These are phyloP conservation scores for Myochromella boudieri DNA, from an alignment of 768 basidiomycete species.

Conservation along the genomic window DNA sequence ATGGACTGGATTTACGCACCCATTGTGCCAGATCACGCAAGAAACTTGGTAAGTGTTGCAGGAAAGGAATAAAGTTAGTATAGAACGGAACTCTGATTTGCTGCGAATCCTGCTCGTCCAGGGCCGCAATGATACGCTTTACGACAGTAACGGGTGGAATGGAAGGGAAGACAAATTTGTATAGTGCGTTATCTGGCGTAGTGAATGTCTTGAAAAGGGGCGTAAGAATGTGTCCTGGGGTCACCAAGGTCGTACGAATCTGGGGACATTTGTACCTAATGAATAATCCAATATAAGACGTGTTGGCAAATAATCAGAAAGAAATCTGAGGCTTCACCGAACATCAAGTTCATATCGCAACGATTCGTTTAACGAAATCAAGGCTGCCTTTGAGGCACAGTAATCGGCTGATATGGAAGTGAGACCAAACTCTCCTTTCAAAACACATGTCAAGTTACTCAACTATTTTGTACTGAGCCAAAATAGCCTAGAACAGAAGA, in stretches of 20 bases:
- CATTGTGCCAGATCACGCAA: slow-evolving; percentile 73
- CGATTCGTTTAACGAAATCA: slow-evolving; percentile 77
- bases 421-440: no score
- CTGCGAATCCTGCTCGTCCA: slow-evolving; percentile 79
- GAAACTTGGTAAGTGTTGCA: slow-evolving; percentile 68
- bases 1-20: slow-evolving; percentile 40
- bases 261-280: slow-evolving; percentile 66
- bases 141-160: slow-evolving; percentile 73
- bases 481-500: slow-evolving; percentile 73
- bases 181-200: slow-evolving; percentile 48
- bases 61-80: slow-evolving; percentile 53
- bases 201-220: slow-evolving; percentile 67
- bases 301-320: neutral
- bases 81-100: slow-evolving; percentile 75
- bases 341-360: slow-evolving; percentile 88
- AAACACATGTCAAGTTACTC: no score
- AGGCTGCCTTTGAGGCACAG: slow-evolving; percentile 89
- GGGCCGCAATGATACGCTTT: slow-evolving; percentile 76
- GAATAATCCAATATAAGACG: neutral
- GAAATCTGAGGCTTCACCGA: slow-evolving; percentile 44
- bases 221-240: slow-evolving; percentile 79
- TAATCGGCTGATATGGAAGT: slow-evolving; percentile 82
- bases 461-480: slow-evolving; percentile 78
- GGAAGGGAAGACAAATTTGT: slow-evolving; percentile 76
- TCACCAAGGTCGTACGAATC: slow-evolving; percentile 86